Base-by-base conservation (phyloP, 805 yeast species). In the Ogataea methanolica region DNA sequence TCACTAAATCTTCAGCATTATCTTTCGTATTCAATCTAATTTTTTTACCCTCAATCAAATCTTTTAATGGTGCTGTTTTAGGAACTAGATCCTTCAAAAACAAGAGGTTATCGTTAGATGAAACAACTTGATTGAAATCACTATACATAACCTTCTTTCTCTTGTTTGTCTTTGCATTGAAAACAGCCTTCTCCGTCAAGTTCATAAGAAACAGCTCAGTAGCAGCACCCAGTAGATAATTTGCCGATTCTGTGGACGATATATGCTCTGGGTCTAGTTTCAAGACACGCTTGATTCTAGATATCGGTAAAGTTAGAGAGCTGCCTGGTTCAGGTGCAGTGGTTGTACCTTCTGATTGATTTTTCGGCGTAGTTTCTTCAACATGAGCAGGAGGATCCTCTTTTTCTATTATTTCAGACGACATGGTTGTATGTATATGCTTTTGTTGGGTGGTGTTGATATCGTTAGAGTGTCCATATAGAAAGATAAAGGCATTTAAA, bases 151-250 rank as follows among this genome's bases (percentile, higher is more conserved):
- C 67, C 54, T 82, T 83, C 69, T 84, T 83, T 41, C 92, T 69
- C 52, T 80, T 80, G 29, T 80, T 85, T 35, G 80, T 69, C 55
- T 80, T 78, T 33, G 95, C 86, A 21, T 73, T 70, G 47, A 82
- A 65, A 6, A 80, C 70, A 0, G 94, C 90, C 59, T 84, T 88
- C 59, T 83, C 88, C 1, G 87, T 75, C 50, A 86, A 72, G 58
- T 80, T 78, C 63, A 82, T 83, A 21, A 86, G 73, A 59, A 87
- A 87, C 21, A 85, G 66, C 57, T 87, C 94, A 0, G 92, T 80
- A 8, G 94, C 90, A n/a, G 84, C 74, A 2, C 88, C 88, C 6
- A 87, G 72, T 15, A 88, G 76, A 60, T 79, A 83, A n/a, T 83
- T 87, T 0, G 92, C 88, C 29, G 82, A 71, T 47, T 79, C 83